Conservation (phyloP, 129 eudicot species). For the Mikania micrantha region DNA sequence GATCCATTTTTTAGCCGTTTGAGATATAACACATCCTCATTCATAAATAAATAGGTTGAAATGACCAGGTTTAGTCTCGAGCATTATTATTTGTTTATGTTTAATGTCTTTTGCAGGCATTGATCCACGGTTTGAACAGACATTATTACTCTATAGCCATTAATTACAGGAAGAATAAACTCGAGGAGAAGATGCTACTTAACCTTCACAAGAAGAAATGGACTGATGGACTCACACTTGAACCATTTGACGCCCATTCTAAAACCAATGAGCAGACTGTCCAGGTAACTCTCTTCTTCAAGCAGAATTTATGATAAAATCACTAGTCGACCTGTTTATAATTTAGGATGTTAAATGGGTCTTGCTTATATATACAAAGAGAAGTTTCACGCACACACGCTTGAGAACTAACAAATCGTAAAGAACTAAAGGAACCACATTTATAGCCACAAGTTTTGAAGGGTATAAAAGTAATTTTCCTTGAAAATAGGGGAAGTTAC, state of each 20-base stretch:
- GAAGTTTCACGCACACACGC: too few relatives aligned
- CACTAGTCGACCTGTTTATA: not conserved
- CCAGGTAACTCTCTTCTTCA: slow-evolving; percentile 36
- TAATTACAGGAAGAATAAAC: slow-evolving; percentile 82
- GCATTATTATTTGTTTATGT: not conserved
- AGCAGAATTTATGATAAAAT: not conserved
- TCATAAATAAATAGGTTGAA: not conserved
- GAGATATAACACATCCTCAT: not conserved
- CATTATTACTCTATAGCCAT: slow-evolving; percentile 88
- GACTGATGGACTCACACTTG: slow-evolving; percentile 84
- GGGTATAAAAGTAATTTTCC: too few relatives aligned
- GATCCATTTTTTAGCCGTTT: not conserved
- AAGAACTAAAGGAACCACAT: too few relatives aligned
- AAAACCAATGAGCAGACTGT: slow-evolving; percentile 87
- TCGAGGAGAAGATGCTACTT: slow-evolving; percentile 83
- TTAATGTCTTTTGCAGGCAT: slow-evolving; percentile 41
- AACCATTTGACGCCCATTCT: slow-evolving; percentile 76
- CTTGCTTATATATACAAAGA: too few relatives aligned
- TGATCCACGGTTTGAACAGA: slow-evolving; percentile 87
- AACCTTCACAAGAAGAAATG: slow-evolving; percentile 91
- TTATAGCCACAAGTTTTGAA: too few relatives aligned
- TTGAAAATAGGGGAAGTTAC: too few relatives aligned
- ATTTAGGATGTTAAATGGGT: not conserved
- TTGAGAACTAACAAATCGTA: too few relatives aligned
- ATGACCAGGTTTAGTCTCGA: not conserved